Evolutionary conservation across 306 rosid genomes (phyloP).

Genomic region (Trifolium fragiferum): DNA sequence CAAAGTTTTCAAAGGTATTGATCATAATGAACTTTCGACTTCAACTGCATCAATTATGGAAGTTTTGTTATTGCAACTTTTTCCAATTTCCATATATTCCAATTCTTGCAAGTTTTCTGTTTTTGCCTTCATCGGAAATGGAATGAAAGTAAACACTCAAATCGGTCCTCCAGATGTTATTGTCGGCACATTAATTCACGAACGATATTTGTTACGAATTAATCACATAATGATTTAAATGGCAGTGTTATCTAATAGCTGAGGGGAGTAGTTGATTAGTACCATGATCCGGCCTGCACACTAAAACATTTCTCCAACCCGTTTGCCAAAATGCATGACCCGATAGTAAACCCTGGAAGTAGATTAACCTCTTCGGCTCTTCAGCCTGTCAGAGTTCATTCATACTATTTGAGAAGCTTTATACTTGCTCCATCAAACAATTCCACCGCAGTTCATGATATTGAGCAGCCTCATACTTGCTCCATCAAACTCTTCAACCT

Average conservation of each 20-base stretch:
- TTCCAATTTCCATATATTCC: background rate
- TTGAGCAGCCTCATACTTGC: background rate
- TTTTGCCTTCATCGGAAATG: background rate
- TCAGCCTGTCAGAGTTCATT: background rate
- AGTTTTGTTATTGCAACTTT: conserved; percentile 19
- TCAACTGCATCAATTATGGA: background rate
- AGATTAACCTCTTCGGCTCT: background rate
- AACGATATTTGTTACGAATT: background rate
- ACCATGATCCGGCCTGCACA: background rate
- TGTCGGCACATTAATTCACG: background rate
- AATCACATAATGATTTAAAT: background rate
- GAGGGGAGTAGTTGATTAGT: background rate
- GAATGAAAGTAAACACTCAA: background rate
- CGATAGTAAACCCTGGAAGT: background rate
- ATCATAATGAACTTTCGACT: conserved; percentile 8
- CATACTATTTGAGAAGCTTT: background rate
- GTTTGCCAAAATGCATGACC: background rate
- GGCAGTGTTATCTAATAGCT: background rate
- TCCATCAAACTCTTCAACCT: background rate
- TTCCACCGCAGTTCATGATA: background rate
- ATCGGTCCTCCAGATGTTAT: background rate
- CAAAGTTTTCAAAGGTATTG: background rate
- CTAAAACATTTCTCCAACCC: too few relatives aligned
- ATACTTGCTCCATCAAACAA: background rate
- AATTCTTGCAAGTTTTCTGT: background rate